Base-by-base conservation (phyloP, 2,329 filamentous ascomycete genomes). In the Fusarium sp. region DNA sequence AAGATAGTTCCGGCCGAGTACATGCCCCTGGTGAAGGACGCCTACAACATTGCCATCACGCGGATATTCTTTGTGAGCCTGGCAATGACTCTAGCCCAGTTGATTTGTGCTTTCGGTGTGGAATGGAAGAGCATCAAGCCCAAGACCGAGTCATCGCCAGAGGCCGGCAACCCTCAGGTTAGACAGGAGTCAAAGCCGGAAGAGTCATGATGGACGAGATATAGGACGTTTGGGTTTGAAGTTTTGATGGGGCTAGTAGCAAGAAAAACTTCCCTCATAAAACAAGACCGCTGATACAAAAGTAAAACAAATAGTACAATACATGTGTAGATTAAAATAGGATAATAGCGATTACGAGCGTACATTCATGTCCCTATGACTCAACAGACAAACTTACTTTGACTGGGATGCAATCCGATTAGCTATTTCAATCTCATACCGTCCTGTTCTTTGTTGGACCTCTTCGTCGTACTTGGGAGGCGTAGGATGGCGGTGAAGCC, bases 101-200 rank as follows among this genome's bases (percentile, higher is more conserved):
- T 93, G 12, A n/a, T 91, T 15, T 89, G 87, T 13, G 86, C 88
- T 0, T 75, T 88, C 6, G 86, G 86, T 28, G 86, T 93, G 73
- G 87, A 93, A 79, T 93, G 91, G 91, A 89, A 85, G 78, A 90
- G 84, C 71, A 90, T 93, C 76, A 93, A 92, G 84, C 67, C 67
- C 16, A 89, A 88, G 75, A 61, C 33, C 9, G 75, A 77, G 67
- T 67, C 59, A 36, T 62, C 57, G 8, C 48, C 61, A 14, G 57
- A 58, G 35, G 50, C 44, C 30, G 58, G 54, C 18, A 45, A 70
- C 14, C 12, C 47, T 24, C 42, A 51, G 24, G 15, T 47, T 33
- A 39, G 31, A 15, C 38, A 63, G 26, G 50, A 64, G 35, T 14
- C 68, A 45, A 72, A 70, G 50, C 28, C 42, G 12, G 69, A 72